Evolutionary conservation across 1,139 yeast species (phyloP), one percentile per base, ranked within the genome.

Genomic region (Debaryomycetaceae sp.): DNA sequence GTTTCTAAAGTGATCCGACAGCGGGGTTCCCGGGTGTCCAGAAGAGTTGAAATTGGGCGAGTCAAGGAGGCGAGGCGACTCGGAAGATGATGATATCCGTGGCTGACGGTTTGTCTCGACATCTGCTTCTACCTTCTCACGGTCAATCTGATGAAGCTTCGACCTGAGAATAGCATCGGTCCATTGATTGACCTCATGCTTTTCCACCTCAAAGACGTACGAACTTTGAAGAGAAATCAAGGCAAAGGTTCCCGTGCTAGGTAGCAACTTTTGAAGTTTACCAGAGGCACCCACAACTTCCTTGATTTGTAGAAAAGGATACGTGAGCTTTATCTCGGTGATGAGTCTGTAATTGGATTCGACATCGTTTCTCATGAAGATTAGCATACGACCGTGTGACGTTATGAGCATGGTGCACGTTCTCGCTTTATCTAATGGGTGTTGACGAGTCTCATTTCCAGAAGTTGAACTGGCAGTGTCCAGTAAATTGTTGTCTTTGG

Each of bases 141-240:
- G 67, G 48, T 81, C 85, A 45, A 64, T 65, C 49, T 76, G 79
- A 47, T 68, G 66, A 6, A 64, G 51, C 52, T 82, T 76, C 0
- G 84, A 60, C 48, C 68, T 75, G 5, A 80, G 79, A 38, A 83
- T 63, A 0, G 76, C 59, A 41, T 74, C 78, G 0, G 87, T 81
- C 87, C 87, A 83, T 14, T 65, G 59, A 31, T 70, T 64, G 0
- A 81, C 70, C 37, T 80, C 85, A 39, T 58, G 64, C 49, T 74
- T 78, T 40, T 79, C 82, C n/a, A 76, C 83, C 54, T 82, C 86
- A 62, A 80, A 78, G 3, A 75, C 70, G 49, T 78, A 72, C 0
- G 85, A 70, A 3, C 76, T 66, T 6, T 59, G 62, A 34, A 59
- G 58, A 0, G 85, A 78, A 46, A 72, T 71, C 34, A 83, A 72